Conservation (phyloP, 2,329 filamentous ascomycete species). For the Botrytis pseudocinerea region DNA sequence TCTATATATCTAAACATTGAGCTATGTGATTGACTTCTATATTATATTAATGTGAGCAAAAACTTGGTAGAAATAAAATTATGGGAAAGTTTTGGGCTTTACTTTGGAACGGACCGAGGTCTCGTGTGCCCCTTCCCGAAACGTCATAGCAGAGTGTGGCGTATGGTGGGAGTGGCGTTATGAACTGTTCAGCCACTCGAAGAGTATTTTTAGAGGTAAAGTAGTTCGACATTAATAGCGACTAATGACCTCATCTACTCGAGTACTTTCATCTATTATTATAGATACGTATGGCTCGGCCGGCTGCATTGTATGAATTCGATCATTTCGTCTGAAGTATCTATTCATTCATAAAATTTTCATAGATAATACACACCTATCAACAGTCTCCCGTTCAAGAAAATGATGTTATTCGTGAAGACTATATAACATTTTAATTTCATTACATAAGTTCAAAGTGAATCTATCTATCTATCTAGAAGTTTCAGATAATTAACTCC, state of each 20-base stretch:
- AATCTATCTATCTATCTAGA: background rate
- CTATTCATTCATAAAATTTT: background rate
- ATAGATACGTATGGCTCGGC: background rate
- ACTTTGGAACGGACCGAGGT: constrained; percentile 8
- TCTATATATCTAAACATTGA: background rate
- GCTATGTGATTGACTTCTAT: background rate
- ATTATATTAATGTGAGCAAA: background rate
- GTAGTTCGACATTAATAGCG: background rate
- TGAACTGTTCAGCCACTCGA: background rate
- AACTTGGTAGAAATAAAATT: background rate
- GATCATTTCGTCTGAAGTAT: background rate
- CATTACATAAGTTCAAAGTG: background rate
- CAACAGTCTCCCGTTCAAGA: background rate
- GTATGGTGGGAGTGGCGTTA: background rate
- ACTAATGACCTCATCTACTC: constrained; percentile 1
- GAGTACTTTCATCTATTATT: background rate
- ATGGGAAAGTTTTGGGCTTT: constrained; percentile 10
- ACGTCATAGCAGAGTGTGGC: constrained; percentile 15
- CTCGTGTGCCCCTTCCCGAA: constrained; percentile 9
- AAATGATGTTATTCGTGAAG: background rate
- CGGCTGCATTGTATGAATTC: background rate
- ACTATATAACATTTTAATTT: background rate
- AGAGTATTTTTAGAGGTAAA: background rate
- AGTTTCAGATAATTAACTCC: background rate
- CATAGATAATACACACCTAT: background rate